phyloP scores from a whole-genome alignment of 179 eudicot genomes.

The Gypsophila paniculata region DNA sequence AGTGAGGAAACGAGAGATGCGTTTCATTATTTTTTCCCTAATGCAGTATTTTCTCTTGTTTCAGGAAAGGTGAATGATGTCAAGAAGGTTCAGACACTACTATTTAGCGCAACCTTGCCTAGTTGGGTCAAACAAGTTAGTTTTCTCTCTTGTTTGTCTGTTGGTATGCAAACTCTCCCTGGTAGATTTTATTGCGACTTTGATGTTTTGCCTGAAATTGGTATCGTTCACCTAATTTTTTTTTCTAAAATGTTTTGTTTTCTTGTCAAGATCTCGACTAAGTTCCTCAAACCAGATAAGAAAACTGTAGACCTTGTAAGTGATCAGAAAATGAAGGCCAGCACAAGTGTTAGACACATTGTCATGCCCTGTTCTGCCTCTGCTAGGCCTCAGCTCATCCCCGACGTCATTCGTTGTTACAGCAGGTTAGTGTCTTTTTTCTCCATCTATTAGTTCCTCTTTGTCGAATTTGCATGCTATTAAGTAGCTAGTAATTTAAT shows the following conservation, averaged over 20 bases:
- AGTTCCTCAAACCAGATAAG: constrained; percentile 69
- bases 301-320: constrained; percentile 90
- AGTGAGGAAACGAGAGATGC: background rate
- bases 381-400: constrained; percentile 79
- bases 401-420: constrained; percentile 86
- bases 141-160: background rate
- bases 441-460: background rate
- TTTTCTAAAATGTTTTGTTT: constrained; percentile 13
- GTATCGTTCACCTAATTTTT: background rate
- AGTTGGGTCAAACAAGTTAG: constrained; percentile 74
- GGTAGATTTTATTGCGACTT: background rate
- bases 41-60: background rate
- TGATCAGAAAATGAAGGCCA: constrained; percentile 94
- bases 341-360: constrained; percentile 80
- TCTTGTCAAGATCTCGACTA: constrained; percentile 50
- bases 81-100: constrained; percentile 82
- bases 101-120: constrained; percentile 95
- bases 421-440: constrained; percentile 47
- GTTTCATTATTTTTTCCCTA: too few species aligned
- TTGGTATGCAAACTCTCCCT: background rate
- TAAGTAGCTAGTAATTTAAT: background rate
- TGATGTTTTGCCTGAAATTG: background rate
- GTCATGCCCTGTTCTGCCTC: constrained; percentile 75
- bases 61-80: constrained; percentile 88
- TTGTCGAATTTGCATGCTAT: background rate